Conservation (phyloP, 352 stramenopile genomes). For the Albugo candida region DNA sequence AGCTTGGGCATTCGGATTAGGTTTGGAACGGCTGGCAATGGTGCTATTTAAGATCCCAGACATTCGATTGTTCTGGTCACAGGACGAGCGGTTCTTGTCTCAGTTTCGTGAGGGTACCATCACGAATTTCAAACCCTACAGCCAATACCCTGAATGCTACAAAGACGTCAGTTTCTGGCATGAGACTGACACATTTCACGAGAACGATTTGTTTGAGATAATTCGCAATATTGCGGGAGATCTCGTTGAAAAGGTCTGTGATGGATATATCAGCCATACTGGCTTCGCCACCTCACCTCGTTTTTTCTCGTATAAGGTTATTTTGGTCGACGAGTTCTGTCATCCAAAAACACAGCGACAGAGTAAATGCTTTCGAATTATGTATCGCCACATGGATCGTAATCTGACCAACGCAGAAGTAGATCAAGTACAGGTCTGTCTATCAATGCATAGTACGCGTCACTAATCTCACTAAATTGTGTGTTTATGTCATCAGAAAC, state of each 20-base stretch:
- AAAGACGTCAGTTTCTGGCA: conserved; percentile 99
- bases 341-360: conserved; percentile 91
- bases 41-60: conserved; percentile 98
- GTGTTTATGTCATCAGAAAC: too few relatives aligned
- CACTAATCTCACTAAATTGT: too few relatives aligned
- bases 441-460: too few relatives aligned
- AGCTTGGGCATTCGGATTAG: conserved; percentile 97
- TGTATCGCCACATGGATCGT: conserved; percentile 97
- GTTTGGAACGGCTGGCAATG: conserved; percentile 97
- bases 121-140: conserved; percentile 95
- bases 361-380: conserved; percentile 97
- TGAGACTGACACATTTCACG: conserved; percentile 64
- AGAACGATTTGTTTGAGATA: conserved; percentile 97
- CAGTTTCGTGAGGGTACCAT: conserved; percentile 86
- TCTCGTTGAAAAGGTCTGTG: conserved; percentile 85
- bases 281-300: not conserved
- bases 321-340: conserved; percentile 93
- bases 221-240: conserved; percentile 91
- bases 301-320: conserved; percentile 14
- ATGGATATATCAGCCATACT: conserved; percentile 1
- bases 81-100: conserved; percentile 87
- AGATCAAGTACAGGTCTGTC: conserved; percentile 92
- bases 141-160: conserved; percentile 95
- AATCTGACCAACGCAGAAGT: conserved; percentile 98
- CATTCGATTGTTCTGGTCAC: conserved; percentile 98